These are phyloP conservation scores for Cyberlindnera maritima DNA, from an alignment of 805 yeast genomes.

Conservation along the genomic window DNA sequence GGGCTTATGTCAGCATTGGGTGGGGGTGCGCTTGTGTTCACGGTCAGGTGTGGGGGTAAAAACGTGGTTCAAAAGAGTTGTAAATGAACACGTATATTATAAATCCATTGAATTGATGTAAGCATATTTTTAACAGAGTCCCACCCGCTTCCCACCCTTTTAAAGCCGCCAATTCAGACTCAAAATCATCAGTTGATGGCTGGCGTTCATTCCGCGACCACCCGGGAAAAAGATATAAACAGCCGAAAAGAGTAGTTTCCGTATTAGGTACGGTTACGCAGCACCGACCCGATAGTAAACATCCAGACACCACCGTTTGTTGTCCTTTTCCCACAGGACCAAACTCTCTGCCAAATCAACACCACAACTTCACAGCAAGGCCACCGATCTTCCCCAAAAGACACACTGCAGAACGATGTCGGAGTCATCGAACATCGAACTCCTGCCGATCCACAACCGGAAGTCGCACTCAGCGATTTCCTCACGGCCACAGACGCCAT, in stretches of 20 bases:
- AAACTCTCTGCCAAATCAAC: no score
- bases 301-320: background rate
- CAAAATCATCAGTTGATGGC: constrained; percentile 3
- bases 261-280: background rate
- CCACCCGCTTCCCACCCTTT: background rate
- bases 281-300: background rate
- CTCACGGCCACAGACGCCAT: constrained; percentile 12
- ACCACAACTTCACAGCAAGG: no score
- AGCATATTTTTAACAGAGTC: background rate
- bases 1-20: background rate
- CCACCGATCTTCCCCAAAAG: no score
- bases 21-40: background rate
- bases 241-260: background rate
- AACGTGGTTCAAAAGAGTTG: background rate
- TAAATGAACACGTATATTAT: no score
- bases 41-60: background rate
- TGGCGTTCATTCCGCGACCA: background rate
- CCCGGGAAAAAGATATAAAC: background rate
- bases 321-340: no score
- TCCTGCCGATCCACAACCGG: constrained; percentile 23
- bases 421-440: constrained; percentile 18
- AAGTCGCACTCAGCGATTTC: constrained; percentile 15
- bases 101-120: no score
- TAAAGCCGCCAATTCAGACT: background rate
- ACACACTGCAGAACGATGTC: constrained; percentile 1